A percentile compares a stretch with the other conserved stretches of the same genome.
Conservation (phyloP, 2,329 filamentous ascomycete species). For the Ambrosiella xylebori region DNA sequence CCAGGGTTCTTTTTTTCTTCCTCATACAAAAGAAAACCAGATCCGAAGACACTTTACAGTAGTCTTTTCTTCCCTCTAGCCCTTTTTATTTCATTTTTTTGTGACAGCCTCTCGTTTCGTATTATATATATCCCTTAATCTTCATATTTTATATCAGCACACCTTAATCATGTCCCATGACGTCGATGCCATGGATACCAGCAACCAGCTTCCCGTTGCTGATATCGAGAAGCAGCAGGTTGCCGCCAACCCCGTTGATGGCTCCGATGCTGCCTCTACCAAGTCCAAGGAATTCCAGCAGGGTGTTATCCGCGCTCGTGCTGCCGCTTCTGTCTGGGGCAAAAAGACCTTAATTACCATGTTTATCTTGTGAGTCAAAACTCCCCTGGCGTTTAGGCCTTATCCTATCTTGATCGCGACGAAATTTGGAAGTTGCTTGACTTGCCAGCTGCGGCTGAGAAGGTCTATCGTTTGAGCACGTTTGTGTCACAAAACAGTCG, state of each 20-base stretch:
- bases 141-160: neutral
- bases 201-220: neutral
- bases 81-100: neutral
- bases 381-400: neutral
- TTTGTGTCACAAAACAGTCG: too few relatives aligned
- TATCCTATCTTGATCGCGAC: neutral
- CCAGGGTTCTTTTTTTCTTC: neutral
- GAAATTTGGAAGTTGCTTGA: neutral
- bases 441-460: neutral
- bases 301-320: slow-evolving; percentile 24
- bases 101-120: neutral
- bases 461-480: neutral
- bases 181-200: neutral
- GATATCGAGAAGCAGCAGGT: slow-evolving; percentile 11
- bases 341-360: slow-evolving; percentile 22
- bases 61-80: neutral
- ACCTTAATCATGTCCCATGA: neutral
- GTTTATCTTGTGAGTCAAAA: slow-evolving; percentile 22
- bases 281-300: slow-evolving; percentile 19
- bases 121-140: neutral
- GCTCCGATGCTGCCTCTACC: slow-evolving; percentile 16
- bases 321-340: slow-evolving; percentile 25
- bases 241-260: slow-evolving; percentile 3
- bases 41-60: neutral
- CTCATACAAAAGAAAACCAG: neutral